Base-by-base conservation (phyloP, 805 yeast genomes). In the Hanseniaspora lachancei region DNA sequence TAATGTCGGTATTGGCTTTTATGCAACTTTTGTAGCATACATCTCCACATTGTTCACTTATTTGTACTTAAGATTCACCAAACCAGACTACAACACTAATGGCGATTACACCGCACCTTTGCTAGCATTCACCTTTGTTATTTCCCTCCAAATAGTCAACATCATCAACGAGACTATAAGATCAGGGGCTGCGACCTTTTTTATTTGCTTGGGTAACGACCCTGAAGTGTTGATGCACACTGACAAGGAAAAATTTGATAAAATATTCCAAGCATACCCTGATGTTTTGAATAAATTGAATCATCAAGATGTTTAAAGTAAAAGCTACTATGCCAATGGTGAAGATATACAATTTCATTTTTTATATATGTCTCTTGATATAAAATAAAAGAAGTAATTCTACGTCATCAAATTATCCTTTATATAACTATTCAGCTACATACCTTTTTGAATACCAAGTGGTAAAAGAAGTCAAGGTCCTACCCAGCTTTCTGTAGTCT, bases 151-250 rank as follows among this genome's bases (percentile, higher is more conserved):
- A 70, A 78, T 89, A 58, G 77, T 86, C 51, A 80, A 83, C 59
- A 72, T 86, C 57, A 74, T 91, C 15, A 78, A 82, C 59, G 82
- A 84, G 43, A 84, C 88, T 1, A 79, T 89, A 49, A 83, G 81
- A 59, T 81, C 89, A 10, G 96, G 96, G 13, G 80, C 82, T 12
- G 79, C 89, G 23, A 85, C 96, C 0, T 82, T 89, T 65, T 83
- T 88, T 68, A 82, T 89, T 47, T 89, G 93, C 0, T 73, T 86
- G 63, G 87, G 89, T 15, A 79, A 81, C 62, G 89, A 87, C 62
- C 96, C 97, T 0, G 95, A 86, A 62, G 80, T 85, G 8, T 83
- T 85, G 73, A 81, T 79, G 64, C 74, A 76, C 70, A 77, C 85
- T 47, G 82, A 88, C 64, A 88, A 95, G 39, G 77, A 77, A 18